Conservation (phyloP, 257 asterid genomes). For the Solanum piurae region DNA sequence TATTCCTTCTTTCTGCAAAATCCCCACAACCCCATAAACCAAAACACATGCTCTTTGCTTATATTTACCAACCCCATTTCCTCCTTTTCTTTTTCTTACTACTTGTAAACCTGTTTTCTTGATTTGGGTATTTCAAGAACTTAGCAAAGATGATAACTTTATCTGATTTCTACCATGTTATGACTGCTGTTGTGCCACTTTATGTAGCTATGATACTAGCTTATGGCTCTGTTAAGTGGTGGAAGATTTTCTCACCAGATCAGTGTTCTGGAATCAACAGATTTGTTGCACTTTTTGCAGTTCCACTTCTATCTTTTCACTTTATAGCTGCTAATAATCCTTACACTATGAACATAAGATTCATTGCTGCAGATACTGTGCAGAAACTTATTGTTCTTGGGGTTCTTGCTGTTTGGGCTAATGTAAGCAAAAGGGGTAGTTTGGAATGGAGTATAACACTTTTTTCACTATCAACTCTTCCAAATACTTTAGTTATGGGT, state of each 20-base stretch:
- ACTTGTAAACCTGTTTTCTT: conserved; percentile 1
- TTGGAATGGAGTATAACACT: conserved; percentile 88
- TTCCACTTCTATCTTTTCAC: conserved; percentile 81
- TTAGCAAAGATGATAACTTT: conserved; percentile 37
- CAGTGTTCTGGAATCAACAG: conserved; percentile 94
- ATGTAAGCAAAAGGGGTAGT: conserved; percentile 39
- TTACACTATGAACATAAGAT: conserved; percentile 63
- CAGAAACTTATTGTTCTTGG: conserved; percentile 61
- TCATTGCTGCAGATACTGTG: conserved; percentile 81
- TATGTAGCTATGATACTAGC: conserved; percentile 88
- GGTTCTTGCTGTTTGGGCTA: conserved; percentile 48
- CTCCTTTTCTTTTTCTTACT: background rate
- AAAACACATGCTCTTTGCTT: conserved; percentile 23
- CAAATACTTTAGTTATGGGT: conserved; percentile 92
- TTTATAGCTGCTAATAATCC: conserved; percentile 76
- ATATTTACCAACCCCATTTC: background rate
- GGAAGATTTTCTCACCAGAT: conserved; percentile 86
- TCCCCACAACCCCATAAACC: conserved; percentile 24
- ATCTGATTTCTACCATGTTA: conserved; percentile 73
- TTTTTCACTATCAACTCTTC: conserved; percentile 74
- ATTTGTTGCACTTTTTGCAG: conserved; percentile 84
- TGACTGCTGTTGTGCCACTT: conserved; percentile 87
- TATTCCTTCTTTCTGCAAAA: conserved; percentile 8
- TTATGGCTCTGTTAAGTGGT: conserved; percentile 91
- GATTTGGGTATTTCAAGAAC: conserved; percentile 13